Evolutionary conservation across 2,329 filamentous ascomycete species (phyloP).

Genomic region (Calycina marina): DNA sequence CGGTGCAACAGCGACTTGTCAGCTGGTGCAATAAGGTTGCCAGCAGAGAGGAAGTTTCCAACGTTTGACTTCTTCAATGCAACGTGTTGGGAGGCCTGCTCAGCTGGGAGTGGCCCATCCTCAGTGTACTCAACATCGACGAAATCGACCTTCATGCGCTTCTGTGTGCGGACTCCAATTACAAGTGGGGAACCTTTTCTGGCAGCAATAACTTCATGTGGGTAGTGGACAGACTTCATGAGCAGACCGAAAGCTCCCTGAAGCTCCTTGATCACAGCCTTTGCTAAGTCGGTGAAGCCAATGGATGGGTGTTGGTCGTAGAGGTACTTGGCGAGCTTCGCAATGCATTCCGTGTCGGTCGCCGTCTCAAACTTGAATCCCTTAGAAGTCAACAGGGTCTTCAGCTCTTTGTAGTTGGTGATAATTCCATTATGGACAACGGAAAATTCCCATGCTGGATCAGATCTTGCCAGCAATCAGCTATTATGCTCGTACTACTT

Average conservation of each 20-base stretch:
- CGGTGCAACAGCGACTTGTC: slow-evolving; percentile 98
- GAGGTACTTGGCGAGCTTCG: slow-evolving; percentile 96
- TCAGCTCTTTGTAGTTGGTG: slow-evolving; percentile 99
- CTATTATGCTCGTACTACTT: neutral
- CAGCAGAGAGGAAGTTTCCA: slow-evolving; percentile 50
- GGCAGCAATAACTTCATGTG: slow-evolving; percentile 92
- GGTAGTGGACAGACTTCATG: slow-evolving; percentile 97
- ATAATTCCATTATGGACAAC: slow-evolving; percentile 99
- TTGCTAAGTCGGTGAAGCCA: slow-evolving; percentile 90
- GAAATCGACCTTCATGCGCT: slow-evolving; percentile 99
- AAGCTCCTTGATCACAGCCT: slow-evolving; percentile 96
- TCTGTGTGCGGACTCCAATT: slow-evolving; percentile 89
- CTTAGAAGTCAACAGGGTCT: slow-evolving; percentile 82
- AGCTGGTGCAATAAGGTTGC: slow-evolving; percentile 65
- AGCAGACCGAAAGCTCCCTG: slow-evolving; percentile 95
- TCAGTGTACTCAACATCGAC: slow-evolving; percentile 97
- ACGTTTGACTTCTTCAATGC: slow-evolving; percentile 79
- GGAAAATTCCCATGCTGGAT: slow-evolving; percentile 88
- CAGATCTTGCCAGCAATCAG: slow-evolving; percentile 47
- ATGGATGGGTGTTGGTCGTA: slow-evolving; percentile 89
- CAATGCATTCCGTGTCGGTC: slow-evolving; percentile 98
- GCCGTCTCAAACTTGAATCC: slow-evolving; percentile 98
- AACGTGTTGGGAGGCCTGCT: slow-evolving; percentile 90
- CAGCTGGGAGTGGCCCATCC: slow-evolving; percentile 68
- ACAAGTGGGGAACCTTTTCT: slow-evolving; percentile 97